Conservation (phyloP, 2,329 filamentous ascomycete genomes). For the Teratosphaeria destructans region DNA sequence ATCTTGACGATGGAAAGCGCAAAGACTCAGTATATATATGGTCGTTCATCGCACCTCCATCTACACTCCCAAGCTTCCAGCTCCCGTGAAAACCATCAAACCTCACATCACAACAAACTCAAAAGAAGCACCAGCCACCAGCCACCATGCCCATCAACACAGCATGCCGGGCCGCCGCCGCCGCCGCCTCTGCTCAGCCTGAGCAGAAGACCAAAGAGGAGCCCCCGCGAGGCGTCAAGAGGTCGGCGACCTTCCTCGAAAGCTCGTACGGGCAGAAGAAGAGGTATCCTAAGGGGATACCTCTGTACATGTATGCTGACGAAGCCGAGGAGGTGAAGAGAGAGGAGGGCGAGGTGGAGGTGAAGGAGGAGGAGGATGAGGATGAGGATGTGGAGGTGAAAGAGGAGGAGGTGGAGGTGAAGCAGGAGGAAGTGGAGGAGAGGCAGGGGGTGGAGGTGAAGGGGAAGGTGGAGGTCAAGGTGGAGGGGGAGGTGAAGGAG, state of each 20-base stretch:
- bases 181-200: too few species aligned
- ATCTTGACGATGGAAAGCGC: too few species aligned
- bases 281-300: slow-evolving; percentile 42
- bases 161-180: too few species aligned
- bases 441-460: too few species aligned
- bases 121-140: too few species aligned
- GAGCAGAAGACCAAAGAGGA: too few species aligned
- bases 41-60: too few species aligned
- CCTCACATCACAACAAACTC: too few species aligned
- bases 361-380: background rate
- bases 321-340: background rate
- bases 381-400: background rate
- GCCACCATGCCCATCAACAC: too few species aligned
- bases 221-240: background rate
- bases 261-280: background rate
- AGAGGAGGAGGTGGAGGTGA: background rate
- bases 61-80: too few species aligned
- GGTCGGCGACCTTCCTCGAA: background rate
- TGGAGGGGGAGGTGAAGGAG: background rate
- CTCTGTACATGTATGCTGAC: slow-evolving; percentile 10
- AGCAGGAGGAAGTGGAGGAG: background rate
- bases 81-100: too few species aligned
- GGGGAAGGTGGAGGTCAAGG: background rate
- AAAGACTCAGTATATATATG: too few species aligned
- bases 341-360: background rate